A percentile compares a stretch with the other conserved stretches of the same genome.
Conservation (phyloP, 306 rosid genomes). For the Prosopis cineraria region DNA sequence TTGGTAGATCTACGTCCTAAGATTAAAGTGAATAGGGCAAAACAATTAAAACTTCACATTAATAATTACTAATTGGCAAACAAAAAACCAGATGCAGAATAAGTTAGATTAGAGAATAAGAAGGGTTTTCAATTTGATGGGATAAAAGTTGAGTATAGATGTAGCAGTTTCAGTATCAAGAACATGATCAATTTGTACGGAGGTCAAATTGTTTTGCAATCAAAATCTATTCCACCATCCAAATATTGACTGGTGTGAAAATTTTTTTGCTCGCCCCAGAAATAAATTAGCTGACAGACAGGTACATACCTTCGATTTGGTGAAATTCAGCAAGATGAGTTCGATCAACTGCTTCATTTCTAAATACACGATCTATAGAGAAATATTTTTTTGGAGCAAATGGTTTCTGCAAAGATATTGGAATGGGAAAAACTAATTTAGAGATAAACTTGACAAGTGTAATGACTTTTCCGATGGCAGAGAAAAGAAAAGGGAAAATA, state of each 20-base stretch:
- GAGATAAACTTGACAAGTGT: not conserved
- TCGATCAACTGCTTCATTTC: conserved; percentile 98
- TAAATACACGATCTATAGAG: conserved; percentile 96
- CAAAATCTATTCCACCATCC: not conserved
- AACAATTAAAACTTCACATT: not conserved
- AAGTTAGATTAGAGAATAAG: not conserved
- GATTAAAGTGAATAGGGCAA: not conserved
- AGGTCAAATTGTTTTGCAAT: not conserved
- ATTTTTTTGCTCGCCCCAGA: not conserved
- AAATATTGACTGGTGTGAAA: not conserved
- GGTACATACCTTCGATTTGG: conserved; percentile 85
- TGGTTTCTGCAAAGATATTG: conserved; percentile 64
- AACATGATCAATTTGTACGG: conserved; percentile 6
- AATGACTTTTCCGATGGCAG: not conserved
- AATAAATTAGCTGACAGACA: conserved; percentile 20
- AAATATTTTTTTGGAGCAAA: conserved; percentile 84
- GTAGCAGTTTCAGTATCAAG: not conserved
- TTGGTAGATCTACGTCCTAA: not conserved
- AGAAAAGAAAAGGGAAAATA: not conserved
- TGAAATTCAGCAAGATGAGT: conserved; percentile 99
- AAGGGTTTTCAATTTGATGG: not conserved
- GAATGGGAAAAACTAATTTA: not conserved
- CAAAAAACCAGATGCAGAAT: not conserved
- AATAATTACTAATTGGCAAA: not conserved
- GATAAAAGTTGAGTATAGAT: not conserved